Evolutionary conservation across 2,329 filamentous ascomycete genomes (phyloP).

Genomic region (Ceratocystis cubensis): DNA sequence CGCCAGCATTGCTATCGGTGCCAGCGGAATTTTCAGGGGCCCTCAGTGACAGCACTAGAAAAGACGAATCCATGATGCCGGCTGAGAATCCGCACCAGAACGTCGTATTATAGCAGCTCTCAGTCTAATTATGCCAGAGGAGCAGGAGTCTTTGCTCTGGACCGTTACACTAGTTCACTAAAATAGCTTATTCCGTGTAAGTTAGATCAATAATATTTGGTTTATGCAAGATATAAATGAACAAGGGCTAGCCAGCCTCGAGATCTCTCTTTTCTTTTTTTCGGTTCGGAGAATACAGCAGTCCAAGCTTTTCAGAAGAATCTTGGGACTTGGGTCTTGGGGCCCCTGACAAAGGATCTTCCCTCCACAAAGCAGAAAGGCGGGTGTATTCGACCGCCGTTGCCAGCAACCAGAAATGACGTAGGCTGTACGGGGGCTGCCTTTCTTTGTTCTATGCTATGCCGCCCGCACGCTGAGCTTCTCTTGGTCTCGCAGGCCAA

Average conservation of each 20-base stretch:
- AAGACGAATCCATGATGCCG: slow-evolving; percentile 20
- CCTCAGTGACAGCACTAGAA: slow-evolving; percentile 17
- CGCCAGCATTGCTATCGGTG: neutral
- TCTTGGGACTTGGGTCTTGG: neutral
- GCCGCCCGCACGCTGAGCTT: too few relatives aligned
- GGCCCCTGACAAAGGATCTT: neutral
- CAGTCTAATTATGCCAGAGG: neutral
- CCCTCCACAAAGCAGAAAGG: neutral
- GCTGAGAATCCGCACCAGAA: neutral
- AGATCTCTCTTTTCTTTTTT: neutral
- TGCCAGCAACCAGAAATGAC: neutral
- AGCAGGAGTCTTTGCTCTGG: neutral
- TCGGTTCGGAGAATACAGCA: neutral
- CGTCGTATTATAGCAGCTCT: neutral
- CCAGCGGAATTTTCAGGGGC: slow-evolving; percentile 4
- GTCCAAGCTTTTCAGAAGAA: neutral
- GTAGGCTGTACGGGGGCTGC: neutral
- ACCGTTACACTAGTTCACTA: neutral
- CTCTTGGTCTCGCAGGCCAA: neutral
- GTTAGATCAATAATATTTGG: neutral
- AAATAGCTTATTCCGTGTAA: neutral
- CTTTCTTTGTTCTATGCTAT: neutral
- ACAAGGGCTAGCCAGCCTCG: neutral
- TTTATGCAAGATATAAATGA: neutral
- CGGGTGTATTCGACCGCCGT: neutral